Evolutionary conservation across 306 rosid species (phyloP).

Genomic region (Dryas octopetala): DNA sequence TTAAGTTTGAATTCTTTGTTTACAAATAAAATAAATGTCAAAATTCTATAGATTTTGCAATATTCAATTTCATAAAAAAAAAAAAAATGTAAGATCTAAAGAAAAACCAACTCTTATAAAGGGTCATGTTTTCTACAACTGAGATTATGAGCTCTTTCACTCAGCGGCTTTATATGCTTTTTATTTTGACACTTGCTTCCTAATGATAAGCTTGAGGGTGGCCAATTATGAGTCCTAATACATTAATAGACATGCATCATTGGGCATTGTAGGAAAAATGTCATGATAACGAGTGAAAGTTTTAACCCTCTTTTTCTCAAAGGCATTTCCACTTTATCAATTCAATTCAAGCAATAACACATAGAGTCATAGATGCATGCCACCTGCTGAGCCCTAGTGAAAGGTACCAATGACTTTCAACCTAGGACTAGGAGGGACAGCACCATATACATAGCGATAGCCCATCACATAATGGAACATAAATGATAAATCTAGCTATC

Average conservation of each 20-base stretch:
- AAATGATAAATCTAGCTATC: not conserved
- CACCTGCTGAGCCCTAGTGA: not conserved
- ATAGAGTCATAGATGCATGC: not conserved
- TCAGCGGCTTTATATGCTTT: not conserved
- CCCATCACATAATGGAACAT: slow-evolving; percentile 17
- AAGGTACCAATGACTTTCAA: not conserved
- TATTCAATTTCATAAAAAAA: too few species aligned
- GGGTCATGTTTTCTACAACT: too few species aligned
- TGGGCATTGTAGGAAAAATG: not conserved
- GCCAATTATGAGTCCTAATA: not conserved
- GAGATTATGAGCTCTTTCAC: too few species aligned
- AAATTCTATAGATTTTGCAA: too few species aligned
- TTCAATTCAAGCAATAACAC: not conserved
- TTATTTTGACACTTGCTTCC: not conserved
- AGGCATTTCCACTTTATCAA: not conserved
- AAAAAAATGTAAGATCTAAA: too few species aligned
- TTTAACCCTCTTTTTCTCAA: not conserved
- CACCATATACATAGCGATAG: not conserved
- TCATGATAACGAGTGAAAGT: not conserved
- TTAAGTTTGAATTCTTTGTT: too few species aligned
- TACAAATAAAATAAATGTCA: too few species aligned
- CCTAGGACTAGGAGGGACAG: slow-evolving; percentile 17
- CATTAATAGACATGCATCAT: not conserved
- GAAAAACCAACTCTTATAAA: too few species aligned
- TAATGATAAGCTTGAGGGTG: slow-evolving; percentile 8